phyloP scores from a whole-genome alignment of 495 filamentous ascomycete species.

The Hypoxylon intermedium region DNA sequence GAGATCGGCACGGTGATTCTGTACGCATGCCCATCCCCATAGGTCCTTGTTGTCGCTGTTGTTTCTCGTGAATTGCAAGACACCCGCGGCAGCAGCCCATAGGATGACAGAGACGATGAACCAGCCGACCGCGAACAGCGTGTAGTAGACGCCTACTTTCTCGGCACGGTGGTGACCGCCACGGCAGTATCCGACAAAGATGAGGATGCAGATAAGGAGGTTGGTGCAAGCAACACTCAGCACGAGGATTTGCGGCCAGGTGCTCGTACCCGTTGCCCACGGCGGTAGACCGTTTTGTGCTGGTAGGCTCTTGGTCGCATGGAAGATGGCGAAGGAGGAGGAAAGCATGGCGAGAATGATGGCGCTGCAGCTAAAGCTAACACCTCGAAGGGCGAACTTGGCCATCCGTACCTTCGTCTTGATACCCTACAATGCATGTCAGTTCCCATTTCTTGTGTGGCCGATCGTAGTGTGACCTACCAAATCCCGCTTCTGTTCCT shows the following conservation, averaged over 20 bases:
- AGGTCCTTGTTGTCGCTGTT: slow-evolving; percentile 81
- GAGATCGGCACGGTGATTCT: slow-evolving; percentile 78
- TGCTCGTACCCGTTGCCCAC: slow-evolving; percentile 79
- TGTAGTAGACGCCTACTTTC: slow-evolving; percentile 93
- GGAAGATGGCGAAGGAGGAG: slow-evolving; percentile 87
- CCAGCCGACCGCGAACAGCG: slow-evolving; percentile 85
- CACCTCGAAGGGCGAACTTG: slow-evolving; percentile 88
- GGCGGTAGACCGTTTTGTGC: slow-evolving; percentile 78
- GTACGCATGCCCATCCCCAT: slow-evolving; percentile 95
- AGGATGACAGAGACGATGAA: slow-evolving; percentile 94
- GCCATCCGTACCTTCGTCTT: slow-evolving; percentile 92
- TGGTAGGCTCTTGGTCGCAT: slow-evolving; percentile 75
- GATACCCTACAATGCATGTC: slow-evolving; percentile 70
- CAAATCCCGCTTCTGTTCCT: slow-evolving; percentile 82
- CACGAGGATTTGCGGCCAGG: slow-evolving; percentile 89
- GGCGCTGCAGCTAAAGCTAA: slow-evolving; percentile 95
- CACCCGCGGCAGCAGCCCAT: slow-evolving; percentile 86
- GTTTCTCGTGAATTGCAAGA: slow-evolving; percentile 78
- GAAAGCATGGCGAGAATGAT: slow-evolving; percentile 90
- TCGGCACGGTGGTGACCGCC: slow-evolving; percentile 89
- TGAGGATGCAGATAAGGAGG: slow-evolving; percentile 74
- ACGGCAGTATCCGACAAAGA: slow-evolving; percentile 87
- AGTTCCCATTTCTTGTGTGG: slow-evolving; percentile 29
- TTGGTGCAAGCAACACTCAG: slow-evolving; percentile 80
- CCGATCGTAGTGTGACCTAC: slow-evolving; percentile 59